Percentiles rank a stretch among this genome's conserved stretches.
These are phyloP conservation scores for Saccharomyces hybrid DNA, from an alignment of 1,139 yeast species.

Conservation along the genomic window DNA sequence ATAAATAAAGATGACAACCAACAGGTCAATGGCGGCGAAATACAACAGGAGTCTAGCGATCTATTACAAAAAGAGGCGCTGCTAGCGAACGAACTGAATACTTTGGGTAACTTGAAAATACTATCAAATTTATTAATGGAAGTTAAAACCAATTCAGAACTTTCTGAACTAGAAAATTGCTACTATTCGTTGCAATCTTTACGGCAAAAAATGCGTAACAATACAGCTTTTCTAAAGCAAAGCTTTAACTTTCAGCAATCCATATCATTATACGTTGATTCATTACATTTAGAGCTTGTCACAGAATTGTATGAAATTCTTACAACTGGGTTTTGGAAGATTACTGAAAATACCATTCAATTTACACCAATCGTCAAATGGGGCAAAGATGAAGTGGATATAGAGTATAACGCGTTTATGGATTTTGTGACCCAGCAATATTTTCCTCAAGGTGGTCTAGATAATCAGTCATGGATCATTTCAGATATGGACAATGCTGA, in stretches of 20 bases:
- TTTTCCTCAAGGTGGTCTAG: constrained; percentile 16
- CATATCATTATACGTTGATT: constrained; percentile 21
- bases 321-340: constrained; percentile 21
- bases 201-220: constrained; percentile 18
- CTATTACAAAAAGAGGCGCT: constrained; percentile 16
- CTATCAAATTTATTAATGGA: constrained; percentile 21
- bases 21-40: neutral
- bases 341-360: constrained; percentile 8
- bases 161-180: constrained; percentile 27
- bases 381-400: constrained; percentile 11
- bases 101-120: constrained; percentile 15
- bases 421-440: constrained; percentile 13
- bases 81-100: constrained; percentile 19
- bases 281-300: constrained; percentile 21
- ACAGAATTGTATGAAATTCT: constrained; percentile 15
- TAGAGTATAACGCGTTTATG: constrained; percentile 18
- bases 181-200: constrained; percentile 25
- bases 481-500: constrained; percentile 19
- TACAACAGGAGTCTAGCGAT: neutral
- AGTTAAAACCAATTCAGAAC: constrained; percentile 23
- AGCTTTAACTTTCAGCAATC: constrained; percentile 27
- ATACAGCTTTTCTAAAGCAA: constrained; percentile 14
- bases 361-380: constrained; percentile 10
- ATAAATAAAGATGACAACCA: neutral
- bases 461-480: constrained; percentile 24